Evolutionary conservation across 345 rosid species (phyloP).

Genomic region (Cardamine occulta): DNA sequence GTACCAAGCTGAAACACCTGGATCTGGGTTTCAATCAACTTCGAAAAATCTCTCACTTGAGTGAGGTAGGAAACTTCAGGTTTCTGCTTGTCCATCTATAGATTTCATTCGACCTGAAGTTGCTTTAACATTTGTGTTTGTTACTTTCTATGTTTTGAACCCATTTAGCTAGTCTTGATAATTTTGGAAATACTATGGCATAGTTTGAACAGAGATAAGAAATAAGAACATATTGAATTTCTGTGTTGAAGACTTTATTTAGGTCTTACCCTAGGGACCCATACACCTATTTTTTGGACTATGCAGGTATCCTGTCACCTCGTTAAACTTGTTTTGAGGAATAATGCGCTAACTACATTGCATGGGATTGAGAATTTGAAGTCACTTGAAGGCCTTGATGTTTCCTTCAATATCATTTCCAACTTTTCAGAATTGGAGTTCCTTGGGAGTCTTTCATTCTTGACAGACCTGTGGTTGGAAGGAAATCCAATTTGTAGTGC

Average conservation of each 20-base stretch:
- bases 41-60: slow-evolving; percentile 64
- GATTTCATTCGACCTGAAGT: slow-evolving; percentile 9
- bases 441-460: slow-evolving; percentile 64
- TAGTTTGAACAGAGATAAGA: slow-evolving; percentile 15
- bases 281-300: slow-evolving; percentile 48
- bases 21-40: slow-evolving; percentile 96
- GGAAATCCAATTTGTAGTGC: slow-evolving; percentile 93
- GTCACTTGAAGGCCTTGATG: slow-evolving; percentile 95
- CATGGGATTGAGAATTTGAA: slow-evolving; percentile 94
- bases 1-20: slow-evolving; percentile 81
- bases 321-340: slow-evolving; percentile 91
- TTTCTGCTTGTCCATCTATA: slow-evolving; percentile 9
- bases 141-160: slow-evolving; percentile 3
- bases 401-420: slow-evolving; percentile 92
- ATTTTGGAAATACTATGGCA: slow-evolving; percentile 1
- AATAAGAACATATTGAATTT: neutral
- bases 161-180: slow-evolving; percentile 17
- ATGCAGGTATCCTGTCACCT: slow-evolving; percentile 88
- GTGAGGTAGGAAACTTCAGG: slow-evolving; percentile 62
- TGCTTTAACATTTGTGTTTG: slow-evolving; percentile 14
- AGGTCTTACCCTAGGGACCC: slow-evolving; percentile 43
- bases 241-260: slow-evolving; percentile 24
- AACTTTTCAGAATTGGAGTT: slow-evolving; percentile 85
- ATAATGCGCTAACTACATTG: slow-evolving; percentile 86
- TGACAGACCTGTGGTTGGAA: slow-evolving; percentile 90